Base-by-base conservation (phyloP, 192 early-diverging fungal species). In the Phycomyces nitens region DNA sequence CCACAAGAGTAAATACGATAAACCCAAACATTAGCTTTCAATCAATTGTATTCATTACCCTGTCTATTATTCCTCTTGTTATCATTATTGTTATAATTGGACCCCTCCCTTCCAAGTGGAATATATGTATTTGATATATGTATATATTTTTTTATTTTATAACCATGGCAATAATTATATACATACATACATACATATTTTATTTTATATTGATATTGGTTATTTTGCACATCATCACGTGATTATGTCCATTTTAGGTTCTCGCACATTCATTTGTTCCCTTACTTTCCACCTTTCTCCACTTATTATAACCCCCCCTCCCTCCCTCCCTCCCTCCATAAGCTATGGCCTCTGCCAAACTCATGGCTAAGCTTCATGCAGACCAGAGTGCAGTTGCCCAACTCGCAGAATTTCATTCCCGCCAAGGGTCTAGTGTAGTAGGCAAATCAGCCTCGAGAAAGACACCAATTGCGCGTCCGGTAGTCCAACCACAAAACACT, bases 1-100 rank as follows among this genome's bases (percentile, higher is more conserved):
- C 16, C 89, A 78, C 57, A 92, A 92, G 65, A 77, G 83, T 23
- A 92, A 92, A 74, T 92, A 90, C 62, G 84, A 90, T 60, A 52
- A 14, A 18, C 44, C 44, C 11, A 47, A 47, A 18, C 18, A 1
- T n/a, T 6, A 47, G 12, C 18, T 7, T 47, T 18, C 2, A n/a
- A n/a, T 18, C 18, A n/a, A 47, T 18, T 18, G 18, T 18, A 14
- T n/a, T 18, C 44, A 2, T 18, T 18, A n/a, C 44, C 44, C 12
- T 11, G 3, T 11, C 44, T 34, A 2, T 47, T 47, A 3, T 47
- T 47, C 44, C 3, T 47, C 44, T 47, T 47, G 2, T 47, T 47
- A 47, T 47, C 7, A 5, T 34, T 34, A 34, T 34, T 34, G 29
- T 34, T 34, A 34, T 34, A n/a, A n/a, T n/a, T n/a, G n/a, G n/a